phyloP scores from a whole-genome alignment of 495 filamentous ascomycete genomes.

The Hyphodiscus hymeniophilus region DNA sequence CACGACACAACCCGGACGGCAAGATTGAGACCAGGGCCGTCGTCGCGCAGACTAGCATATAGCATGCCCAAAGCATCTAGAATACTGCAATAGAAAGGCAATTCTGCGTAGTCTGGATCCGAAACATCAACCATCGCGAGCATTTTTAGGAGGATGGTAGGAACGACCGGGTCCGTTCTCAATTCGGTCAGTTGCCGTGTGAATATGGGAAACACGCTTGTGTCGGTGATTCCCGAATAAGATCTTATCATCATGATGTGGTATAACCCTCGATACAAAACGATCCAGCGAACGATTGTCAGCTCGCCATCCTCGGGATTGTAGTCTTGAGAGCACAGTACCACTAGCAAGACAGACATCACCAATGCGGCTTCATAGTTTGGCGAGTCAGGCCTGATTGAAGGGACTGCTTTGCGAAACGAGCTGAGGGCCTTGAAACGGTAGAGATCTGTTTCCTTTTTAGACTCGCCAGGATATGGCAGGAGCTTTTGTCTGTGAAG shows the following conservation, averaged over 20 bases:
- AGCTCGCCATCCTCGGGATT: slow-evolving; percentile 6
- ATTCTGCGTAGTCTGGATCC: slow-evolving; percentile 14
- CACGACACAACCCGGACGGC: slow-evolving; percentile 24
- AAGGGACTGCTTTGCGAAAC: slow-evolving; percentile 36
- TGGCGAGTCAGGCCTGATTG: slow-evolving; percentile 27
- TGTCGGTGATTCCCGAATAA: neutral
- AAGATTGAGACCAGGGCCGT: slow-evolving; percentile 6
- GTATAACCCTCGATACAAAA: slow-evolving; percentile 12
- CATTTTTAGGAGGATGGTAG: slow-evolving; percentile 10
- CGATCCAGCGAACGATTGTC: slow-evolving; percentile 11
- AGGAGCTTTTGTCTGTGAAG: slow-evolving; percentile 31
- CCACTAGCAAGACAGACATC: slow-evolving; percentile 14
- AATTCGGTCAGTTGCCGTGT: slow-evolving; percentile 7
- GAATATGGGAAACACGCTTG: slow-evolving; percentile 12
- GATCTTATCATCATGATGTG: slow-evolving; percentile 3
- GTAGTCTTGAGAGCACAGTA: slow-evolving; percentile 10
- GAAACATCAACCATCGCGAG: slow-evolving; percentile 4
- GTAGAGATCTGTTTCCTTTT: slow-evolving; percentile 26
- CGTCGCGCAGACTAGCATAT: slow-evolving; percentile 15
- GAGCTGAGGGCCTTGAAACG: slow-evolving; percentile 32
- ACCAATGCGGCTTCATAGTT: slow-evolving; percentile 15
- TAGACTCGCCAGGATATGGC: slow-evolving; percentile 14
- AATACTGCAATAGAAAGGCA: slow-evolving; percentile 13
- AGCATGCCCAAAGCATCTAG: slow-evolving; percentile 14
- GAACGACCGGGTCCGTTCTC: slow-evolving; percentile 5